Evolutionary conservation across 2,329 filamentous ascomycete species (phyloP).

Genomic region (Penicillium sp.): DNA sequence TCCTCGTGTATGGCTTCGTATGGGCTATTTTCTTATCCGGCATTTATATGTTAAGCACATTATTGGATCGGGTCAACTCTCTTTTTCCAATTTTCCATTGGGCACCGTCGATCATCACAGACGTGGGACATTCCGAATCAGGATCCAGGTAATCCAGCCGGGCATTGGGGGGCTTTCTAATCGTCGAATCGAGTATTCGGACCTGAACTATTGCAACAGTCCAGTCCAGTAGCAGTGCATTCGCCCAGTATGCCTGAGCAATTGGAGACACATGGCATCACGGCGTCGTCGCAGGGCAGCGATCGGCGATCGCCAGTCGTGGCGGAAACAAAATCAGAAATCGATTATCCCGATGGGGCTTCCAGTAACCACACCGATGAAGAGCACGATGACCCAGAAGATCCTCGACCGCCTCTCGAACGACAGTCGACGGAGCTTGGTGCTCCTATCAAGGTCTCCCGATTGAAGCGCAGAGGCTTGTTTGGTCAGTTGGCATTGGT

Average conservation of each 20-base stretch:
- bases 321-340: conserved; percentile 1
- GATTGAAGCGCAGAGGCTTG: conserved; percentile 63
- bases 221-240: background rate
- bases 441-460: conserved; percentile 48
- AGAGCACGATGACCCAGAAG: conserved; percentile 19
- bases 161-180: background rate
- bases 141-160: background rate
- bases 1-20: background rate
- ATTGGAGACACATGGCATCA: background rate
- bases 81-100: background rate
- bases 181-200: background rate
- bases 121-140: background rate
- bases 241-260: conserved; percentile 7
- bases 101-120: background rate
- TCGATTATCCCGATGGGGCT: conserved; percentile 14
- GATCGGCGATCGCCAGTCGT: conserved; percentile 5
- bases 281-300: background rate
- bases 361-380: conserved; percentile 20
- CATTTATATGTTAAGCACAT: background rate
- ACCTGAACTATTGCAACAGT: background rate
- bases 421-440: conserved; percentile 27
- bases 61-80: background rate
- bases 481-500: conserved; percentile 67
- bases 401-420: conserved; percentile 9
- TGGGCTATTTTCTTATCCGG: background rate